Base-by-base conservation (phyloP, 768 basidiomycete species). In the Lentinus brumalis region DNA sequence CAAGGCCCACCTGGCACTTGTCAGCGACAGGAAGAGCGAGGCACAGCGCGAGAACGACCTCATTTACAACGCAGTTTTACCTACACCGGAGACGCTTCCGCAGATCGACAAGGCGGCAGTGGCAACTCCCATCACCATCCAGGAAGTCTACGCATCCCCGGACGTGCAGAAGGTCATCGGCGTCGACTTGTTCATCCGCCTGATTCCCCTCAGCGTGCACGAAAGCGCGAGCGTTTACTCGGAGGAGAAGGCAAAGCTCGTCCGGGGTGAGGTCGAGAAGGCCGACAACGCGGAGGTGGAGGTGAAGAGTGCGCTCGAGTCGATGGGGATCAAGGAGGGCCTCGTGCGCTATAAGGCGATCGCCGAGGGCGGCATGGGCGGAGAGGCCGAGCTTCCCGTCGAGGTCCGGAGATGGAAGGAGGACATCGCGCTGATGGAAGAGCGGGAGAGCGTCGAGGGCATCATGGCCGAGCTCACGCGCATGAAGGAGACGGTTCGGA, bases 151-250 rank as follows among this genome's bases (percentile, higher is more conserved):
- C 70, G 85, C 86, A 15, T 81, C 91, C 7, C 86, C 92, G 0
- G 95, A 98, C 9, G 95, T 98, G 16, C 93, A 97, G 73, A 93
- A 92, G 77, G 85, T 94, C 50, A 97, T 99, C 66, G 97, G 97
- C 1, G 85, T 86, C 16, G 96, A 98, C 74, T 80, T 98, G 56
- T 99, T 99, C 74, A 72, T 86, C 61, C 82, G 87, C 46, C 83
- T 99, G 5, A 83, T 99, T 38, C 97, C 97, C 12, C 78, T 99
- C 46, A 91, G 91, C 66, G 94, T 99, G 6, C 96, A 98, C 71
- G 96, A 98, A 76, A 92, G 91, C 64, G 96, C 96, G 14, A 92
- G 89, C 60, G 87, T 99, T 14, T 99, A 99, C 74, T 96, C 94
- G 0, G 97, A 99, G 74, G 97, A 99, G 77, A 98, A 98, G 77